A percentile compares a stretch with the other conserved stretches of the same genome.
Evolutionary conservation across 1,284 basidiomycete species (phyloP).

Genomic region (Testicularia cyperi): DNA sequence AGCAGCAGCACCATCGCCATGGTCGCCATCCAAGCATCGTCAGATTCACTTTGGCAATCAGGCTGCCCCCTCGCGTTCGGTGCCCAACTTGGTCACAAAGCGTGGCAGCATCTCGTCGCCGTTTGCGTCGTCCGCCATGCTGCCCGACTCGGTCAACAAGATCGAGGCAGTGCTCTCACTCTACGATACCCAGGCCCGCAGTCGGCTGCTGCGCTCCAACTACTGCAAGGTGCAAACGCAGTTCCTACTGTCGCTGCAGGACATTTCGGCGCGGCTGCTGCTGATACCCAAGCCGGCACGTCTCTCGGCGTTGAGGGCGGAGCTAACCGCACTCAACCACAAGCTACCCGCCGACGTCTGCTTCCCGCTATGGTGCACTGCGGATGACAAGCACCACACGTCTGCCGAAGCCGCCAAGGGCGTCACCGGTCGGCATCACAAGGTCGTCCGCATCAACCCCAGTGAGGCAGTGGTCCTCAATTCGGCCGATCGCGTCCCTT

Average conservation of each 20-base stretch:
- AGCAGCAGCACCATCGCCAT: conserved; percentile 17
- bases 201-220: conserved; percentile 54
- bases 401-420: not conserved
- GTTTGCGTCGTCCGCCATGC: conserved; percentile 60
- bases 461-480: conserved; percentile 98
- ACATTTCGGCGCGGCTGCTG: conserved; percentile 86
- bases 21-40: conserved; percentile 30
- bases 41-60: conserved; percentile 21
- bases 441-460: conserved; percentile 94
- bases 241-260: conserved; percentile 84
- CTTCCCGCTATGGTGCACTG: conserved; percentile 88
- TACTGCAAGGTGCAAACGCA: conserved; percentile 89
- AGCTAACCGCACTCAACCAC: conserved; percentile 92
- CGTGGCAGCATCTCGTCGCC: conserved; percentile 63
- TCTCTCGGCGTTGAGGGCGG: conserved; percentile 89
- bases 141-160: conserved; percentile 62
- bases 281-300: conserved; percentile 91
- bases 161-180: conserved; percentile 42
- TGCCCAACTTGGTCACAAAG: conserved; percentile 61
- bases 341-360: conserved; percentile 86
- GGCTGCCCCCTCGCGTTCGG: conserved; percentile 30
- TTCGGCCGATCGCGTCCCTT: conserved; percentile 94
- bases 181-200: conserved; percentile 42
- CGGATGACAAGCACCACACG: conserved; percentile 20
- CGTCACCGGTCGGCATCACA: conserved; percentile 70